Evolutionary conservation across 2,329 filamentous ascomycete genomes (phyloP).

Genomic region (Stylonectria norvegica): DNA sequence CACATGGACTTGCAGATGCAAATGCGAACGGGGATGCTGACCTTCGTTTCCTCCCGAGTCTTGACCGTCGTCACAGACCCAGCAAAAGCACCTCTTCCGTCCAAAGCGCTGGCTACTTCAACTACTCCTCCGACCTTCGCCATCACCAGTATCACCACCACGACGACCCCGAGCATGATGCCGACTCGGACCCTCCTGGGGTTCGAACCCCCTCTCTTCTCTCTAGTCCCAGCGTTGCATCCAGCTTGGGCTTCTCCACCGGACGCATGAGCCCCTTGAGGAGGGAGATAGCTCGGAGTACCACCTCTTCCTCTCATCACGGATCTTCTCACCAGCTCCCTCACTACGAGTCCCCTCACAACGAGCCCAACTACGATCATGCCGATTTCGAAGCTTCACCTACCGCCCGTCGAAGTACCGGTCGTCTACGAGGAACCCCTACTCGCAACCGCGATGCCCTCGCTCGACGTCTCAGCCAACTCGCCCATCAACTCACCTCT

Average conservation of each 20-base stretch:
- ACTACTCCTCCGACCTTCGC: conserved; percentile 24
- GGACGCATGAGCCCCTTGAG: conserved; percentile 31
- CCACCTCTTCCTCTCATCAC: conserved; percentile 18
- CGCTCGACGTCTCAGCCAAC: conserved; percentile 38
- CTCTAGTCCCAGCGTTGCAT: conserved; percentile 34
- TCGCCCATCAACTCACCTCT: conserved; percentile 37
- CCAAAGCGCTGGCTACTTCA: conserved; percentile 25
- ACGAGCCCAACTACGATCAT: conserved; percentile 12
- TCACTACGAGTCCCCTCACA: conserved; percentile 3
- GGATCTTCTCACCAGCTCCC: conserved; percentile 2
- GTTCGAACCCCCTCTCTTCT: conserved; percentile 29
- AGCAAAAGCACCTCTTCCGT: conserved; percentile 15
- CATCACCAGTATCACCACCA: conserved; percentile 19
- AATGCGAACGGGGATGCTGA: conserved; percentile 18
- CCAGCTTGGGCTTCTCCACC: conserved; percentile 32
- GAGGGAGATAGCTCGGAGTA: conserved; percentile 24
- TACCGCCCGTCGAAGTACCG: conserved; percentile 14
- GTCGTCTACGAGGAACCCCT: conserved; percentile 5
- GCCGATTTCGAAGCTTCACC: conserved; percentile 20
- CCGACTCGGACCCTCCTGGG: conserved; percentile 15
- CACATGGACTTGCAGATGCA: too few relatives aligned
- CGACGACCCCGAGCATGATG: conserved; percentile 19
- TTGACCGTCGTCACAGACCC: conserved; percentile 22
- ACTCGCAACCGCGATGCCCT: conserved; percentile 37
- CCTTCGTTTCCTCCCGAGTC: conserved; percentile 21